These are phyloP conservation scores for Oryza officinalis DNA, from an alignment of 176 grass and related monocot genomes.

Conservation along the genomic window DNA sequence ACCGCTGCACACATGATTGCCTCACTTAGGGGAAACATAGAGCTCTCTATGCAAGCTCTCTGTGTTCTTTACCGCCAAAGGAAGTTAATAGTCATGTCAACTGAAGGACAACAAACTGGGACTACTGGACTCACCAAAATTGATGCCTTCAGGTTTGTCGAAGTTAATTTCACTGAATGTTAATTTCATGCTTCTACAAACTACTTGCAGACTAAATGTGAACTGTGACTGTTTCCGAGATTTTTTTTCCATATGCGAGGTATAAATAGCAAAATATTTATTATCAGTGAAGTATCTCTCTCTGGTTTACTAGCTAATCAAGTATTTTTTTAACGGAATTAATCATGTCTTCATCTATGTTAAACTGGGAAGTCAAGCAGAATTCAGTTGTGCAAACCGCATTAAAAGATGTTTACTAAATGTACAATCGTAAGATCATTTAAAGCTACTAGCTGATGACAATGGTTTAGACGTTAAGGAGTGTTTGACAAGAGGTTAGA, in stretches of 20 bases:
- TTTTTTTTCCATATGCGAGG: neutral
- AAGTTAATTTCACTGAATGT: slow-evolving; percentile 15
- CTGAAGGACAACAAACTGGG: neutral
- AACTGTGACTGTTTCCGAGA: neutral
- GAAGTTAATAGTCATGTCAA: neutral
- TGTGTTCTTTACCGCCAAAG: slow-evolving; percentile 42
- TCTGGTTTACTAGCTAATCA: neutral
- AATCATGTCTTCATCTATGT: neutral
- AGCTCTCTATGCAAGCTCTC: slow-evolving; percentile 21
- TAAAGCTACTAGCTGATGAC: neutral
- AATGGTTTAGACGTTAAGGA: neutral
- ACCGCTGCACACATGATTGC: neutral
- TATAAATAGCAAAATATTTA: neutral
- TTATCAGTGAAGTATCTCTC: neutral
- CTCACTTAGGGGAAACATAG: neutral
- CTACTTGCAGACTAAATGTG: neutral
- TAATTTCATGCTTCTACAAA: neutral
- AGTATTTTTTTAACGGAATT: neutral
- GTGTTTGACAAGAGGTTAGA: neutral
- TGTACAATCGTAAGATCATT: neutral
- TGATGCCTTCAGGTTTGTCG: neutral
- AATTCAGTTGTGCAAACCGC: neutral
- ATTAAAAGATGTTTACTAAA: neutral
- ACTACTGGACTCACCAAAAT: neutral
- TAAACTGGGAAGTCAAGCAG: neutral